These are phyloP conservation scores for Salix koriyanagi DNA, from an alignment of 345 rosid species.

Conservation along the genomic window DNA sequence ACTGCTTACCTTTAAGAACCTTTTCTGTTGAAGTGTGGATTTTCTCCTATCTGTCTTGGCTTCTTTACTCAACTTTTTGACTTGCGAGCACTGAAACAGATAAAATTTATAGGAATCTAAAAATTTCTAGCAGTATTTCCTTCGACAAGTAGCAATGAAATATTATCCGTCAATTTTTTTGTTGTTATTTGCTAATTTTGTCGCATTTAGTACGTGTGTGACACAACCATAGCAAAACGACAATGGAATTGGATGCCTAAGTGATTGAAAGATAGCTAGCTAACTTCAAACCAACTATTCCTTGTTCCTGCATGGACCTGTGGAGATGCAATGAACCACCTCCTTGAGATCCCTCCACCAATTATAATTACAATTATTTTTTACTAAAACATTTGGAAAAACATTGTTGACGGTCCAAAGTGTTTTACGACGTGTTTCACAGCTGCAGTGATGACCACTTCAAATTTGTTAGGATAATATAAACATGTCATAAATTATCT, in stretches of 20 bases:
- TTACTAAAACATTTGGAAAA: too few relatives aligned
- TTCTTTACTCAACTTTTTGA: background rate
- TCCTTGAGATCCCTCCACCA: background rate
- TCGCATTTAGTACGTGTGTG: too few relatives aligned
- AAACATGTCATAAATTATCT: too few relatives aligned
- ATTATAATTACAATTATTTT: background rate
- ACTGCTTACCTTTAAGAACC: background rate
- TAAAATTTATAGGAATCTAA: background rate
- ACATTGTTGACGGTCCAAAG: too few relatives aligned
- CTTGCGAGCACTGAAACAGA: background rate
- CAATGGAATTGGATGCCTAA: constrained; percentile 16
- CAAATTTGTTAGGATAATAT: accelerated
- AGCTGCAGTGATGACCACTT: too few relatives aligned
- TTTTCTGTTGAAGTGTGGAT: background rate
- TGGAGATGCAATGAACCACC: constrained; percentile 14
- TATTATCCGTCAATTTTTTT: too few relatives aligned
- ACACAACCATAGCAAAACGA: background rate
- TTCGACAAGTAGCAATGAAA: too few relatives aligned
- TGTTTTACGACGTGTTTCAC: too few relatives aligned
- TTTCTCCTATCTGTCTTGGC: background rate
- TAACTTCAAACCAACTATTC: background rate
- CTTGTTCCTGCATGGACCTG: background rate
- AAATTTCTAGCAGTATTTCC: background rate
- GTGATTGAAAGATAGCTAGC: background rate
- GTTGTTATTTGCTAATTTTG: too few relatives aligned